Base-by-base conservation (phyloP, 768 basidiomycete genomes). In the Mycena indigotica region DNA sequence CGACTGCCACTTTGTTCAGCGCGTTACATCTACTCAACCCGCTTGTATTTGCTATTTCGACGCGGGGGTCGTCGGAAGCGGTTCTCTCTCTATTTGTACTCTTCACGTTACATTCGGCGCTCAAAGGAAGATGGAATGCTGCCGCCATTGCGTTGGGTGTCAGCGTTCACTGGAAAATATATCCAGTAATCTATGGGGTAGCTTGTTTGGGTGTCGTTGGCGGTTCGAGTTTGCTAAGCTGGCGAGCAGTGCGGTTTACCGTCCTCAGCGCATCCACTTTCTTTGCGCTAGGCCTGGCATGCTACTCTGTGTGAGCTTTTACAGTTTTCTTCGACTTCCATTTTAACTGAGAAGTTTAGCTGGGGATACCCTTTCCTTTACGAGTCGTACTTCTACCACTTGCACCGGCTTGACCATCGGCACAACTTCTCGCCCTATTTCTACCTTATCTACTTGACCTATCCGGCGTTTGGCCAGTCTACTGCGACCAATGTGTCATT, bases 351-450 rank as follows among this genome's bases (percentile, higher is more conserved):
- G 26, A 40, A 26, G 32, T 41, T 45, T 64, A 98, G 96, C 50
- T 99, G 97, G 95, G 97, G 97, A 17, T 80, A 89, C 61, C 88
- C 96, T 0, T 97, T 98, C 77, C 72, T 98, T 19, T 79, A 90
- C 54, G 91, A 98, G 69, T 87, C 97, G 1, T 98, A 94, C 71
- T 78, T 98, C 15, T 98, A 98, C 70, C 97, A 98, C 64, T 75
- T 93, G 10, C 84, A 88, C 61, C 85, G 97, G 19, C 85, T 92
- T 19, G 97, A 99, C 73, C 95, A 98, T 66, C 89, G 96, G 54
- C 97, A 98, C 73, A 99, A 99, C 71, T 98, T 99, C 73, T 95
- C 95, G 5, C 92, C 94, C 0, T 97, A 98, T 75, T 98, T 97
- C 73, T 98, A 98, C 70, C 85, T 89, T 29, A 93, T 89, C 35